A percentile compares a stretch with the other conserved stretches of the same genome.
phyloP scores from a whole-genome alignment of 1,284 basidiomycete species.

The Ceratobasidium sp. region DNA sequence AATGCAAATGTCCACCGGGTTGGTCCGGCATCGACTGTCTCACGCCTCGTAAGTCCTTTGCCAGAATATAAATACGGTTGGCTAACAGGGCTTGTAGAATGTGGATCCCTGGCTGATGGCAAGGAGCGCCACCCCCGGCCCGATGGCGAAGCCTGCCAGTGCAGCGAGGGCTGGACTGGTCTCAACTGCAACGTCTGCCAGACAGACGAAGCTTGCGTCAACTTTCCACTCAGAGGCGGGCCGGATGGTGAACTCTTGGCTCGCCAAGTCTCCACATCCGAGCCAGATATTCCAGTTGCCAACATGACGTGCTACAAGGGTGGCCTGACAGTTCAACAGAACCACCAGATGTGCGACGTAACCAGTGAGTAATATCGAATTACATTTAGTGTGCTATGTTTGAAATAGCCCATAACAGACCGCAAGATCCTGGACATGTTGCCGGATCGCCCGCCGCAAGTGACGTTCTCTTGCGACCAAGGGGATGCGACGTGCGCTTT shows the following conservation, averaged over 20 bases:
- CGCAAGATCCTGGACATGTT: slow-evolving; percentile 90
- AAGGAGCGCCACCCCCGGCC: slow-evolving; percentile 82
- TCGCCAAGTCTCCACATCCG: slow-evolving; percentile 53
- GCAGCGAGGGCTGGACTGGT: slow-evolving; percentile 92
- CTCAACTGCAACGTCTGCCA: slow-evolving; percentile 97
- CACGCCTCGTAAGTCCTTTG: slow-evolving; percentile 69
- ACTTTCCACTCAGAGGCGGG: slow-evolving; percentile 66
- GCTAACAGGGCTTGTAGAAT: slow-evolving; percentile 59
- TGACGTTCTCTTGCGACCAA: slow-evolving; percentile 89
- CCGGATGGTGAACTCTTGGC: slow-evolving; percentile 53
- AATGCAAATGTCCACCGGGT: slow-evolving; percentile 88
- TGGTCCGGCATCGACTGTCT: slow-evolving; percentile 92
- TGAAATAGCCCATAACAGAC: slow-evolving; percentile 56
- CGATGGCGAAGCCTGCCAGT: slow-evolving; percentile 79
- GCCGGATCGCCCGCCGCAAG: slow-evolving; percentile 87
- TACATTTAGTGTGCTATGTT: background rate
- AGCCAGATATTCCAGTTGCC: slow-evolving; percentile 55
- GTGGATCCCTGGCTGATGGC: slow-evolving; percentile 90
- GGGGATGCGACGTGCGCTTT: slow-evolving; percentile 76
- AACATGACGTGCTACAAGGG: slow-evolving; percentile 96
- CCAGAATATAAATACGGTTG: background rate
- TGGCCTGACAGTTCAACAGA: slow-evolving; percentile 88
- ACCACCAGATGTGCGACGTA: slow-evolving; percentile 97
- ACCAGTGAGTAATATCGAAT: slow-evolving; percentile 75
- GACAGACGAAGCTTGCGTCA: slow-evolving; percentile 76